phyloP scores from a whole-genome alignment of 192 early-diverging fungal genomes.

The Umbelopsis vinacea region DNA sequence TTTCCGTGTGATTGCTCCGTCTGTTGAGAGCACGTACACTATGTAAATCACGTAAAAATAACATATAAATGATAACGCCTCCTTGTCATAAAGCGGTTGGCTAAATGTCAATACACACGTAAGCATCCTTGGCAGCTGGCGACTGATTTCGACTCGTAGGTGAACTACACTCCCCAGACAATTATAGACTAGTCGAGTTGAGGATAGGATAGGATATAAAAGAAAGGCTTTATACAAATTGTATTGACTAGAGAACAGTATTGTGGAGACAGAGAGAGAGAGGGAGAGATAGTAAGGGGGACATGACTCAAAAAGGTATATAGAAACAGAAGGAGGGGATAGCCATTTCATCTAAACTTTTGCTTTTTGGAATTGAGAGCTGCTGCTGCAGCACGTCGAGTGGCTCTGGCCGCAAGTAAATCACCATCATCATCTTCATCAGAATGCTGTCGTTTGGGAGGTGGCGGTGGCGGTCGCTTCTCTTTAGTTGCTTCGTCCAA shows the following conservation, averaged over 20 bases:
- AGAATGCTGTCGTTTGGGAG: conserved; percentile 11
- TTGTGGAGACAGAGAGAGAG: neutral
- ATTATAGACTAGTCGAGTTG: too few relatives aligned
- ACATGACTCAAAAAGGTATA: conserved; percentile 9
- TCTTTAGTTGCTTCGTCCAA: neutral
- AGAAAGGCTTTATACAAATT: conserved; percentile 19
- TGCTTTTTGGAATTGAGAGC: conserved; percentile 18
- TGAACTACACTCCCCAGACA: too few relatives aligned
- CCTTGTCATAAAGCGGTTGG: too few relatives aligned
- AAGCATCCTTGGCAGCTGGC: too few relatives aligned
- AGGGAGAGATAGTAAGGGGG: neutral
- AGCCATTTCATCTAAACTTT: conserved; percentile 19
- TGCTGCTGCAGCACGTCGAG: conserved; percentile 13
- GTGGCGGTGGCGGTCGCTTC: conserved; percentile 11
- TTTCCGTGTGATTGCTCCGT: neutral
- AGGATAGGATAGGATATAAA: neutral
- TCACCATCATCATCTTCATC: conserved; percentile 18
- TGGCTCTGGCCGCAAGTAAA: conserved; percentile 7
- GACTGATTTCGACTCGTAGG: too few relatives aligned
- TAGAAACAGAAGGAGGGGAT: neutral
- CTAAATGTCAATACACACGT: too few relatives aligned
- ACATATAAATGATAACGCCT: neutral
- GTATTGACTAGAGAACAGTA: conserved; percentile 11
- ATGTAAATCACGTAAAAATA: neutral
- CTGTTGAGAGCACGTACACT: neutral